Evolutionary conservation across 345 rosid species (phyloP), one percentile per base, ranked within the genome.

Genomic region (Eucalyptus marginata): DNA sequence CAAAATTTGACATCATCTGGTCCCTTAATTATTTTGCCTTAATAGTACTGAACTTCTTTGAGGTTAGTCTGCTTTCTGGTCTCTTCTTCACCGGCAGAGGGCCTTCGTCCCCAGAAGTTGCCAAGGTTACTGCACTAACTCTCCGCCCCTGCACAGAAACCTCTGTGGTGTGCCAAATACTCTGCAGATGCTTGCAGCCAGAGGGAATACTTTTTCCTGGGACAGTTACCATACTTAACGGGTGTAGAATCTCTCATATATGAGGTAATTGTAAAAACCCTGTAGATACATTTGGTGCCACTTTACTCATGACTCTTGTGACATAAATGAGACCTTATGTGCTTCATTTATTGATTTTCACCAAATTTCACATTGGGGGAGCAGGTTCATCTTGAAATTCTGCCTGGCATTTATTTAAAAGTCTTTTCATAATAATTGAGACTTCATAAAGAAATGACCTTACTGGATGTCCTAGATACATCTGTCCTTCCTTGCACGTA

Each of bases 191-290:
- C 97, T 87, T 98, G 99, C 92, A 89, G 88, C 56, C 96, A 96
- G 87, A 94, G 98, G 88, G 97, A 93, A 11, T 96, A 95, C 92
- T 97, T 87, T 92, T 98, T 92, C 90, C 95, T 98, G 11, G 99
- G 99, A 11, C 95, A 97, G 93, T 92, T 98, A 94, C 99, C 99
- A 1, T 98, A 96, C 94, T 93, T 98, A 92, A 96, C 95, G 40
- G 64, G 91, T 80, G 46, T 92, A 76, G 97, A 93, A 93, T 92
- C 99, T 90, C 91, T 98, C 89, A 89, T 95, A n/a, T 96, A 47
- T 89, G 99, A 97, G 99, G 99, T 92, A 93, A 89, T 86, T 79
- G 44, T 56, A 49, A 80, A 54, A 8, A 4, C 11, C 27, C 31
- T 87, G 47, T 64, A 43, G 13, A 62, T 6, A n/a, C 44, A 29